Base-by-base conservation (phyloP, 2,329 filamentous ascomycete species). In the Zymoseptoria brevis region DNA sequence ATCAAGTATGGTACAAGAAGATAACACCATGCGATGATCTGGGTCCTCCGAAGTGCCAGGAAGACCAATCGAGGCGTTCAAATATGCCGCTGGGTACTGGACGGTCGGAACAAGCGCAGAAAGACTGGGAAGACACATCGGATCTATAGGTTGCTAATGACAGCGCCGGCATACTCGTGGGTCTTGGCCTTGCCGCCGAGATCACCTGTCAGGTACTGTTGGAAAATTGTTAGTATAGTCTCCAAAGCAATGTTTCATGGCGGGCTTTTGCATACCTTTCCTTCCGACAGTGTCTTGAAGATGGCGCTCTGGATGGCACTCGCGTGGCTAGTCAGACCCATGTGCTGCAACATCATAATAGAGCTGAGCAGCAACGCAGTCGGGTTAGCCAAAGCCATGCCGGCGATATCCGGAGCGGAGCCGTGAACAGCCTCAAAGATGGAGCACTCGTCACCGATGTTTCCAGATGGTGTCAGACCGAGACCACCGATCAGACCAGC, bases 301-400 rank as follows among this genome's bases (percentile, higher is more conserved):
- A 93, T 95, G 67, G 94, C 94, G 77, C 85, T 88, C 83, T 97
- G 90, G 74, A 99, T 97, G 76, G 86, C 87, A 75, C 81, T 76
- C 68, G 94, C 94, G 76, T 97, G 86, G 65, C 90, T 83, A 76
- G 80, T 86, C 66, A 99, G 83, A 72, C 89, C 87, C 93, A 99
- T 97, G 81, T 99, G 94, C 78, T 94, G 87, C 83, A 99, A 80
- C 94, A 99, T 97, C 94, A 99, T 97, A 81, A 97, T 94, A 76
- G 89, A 95, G 77, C 85, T 90, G 73, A 97, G 88, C 66, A 99
- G 86, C 69, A 99, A 86, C 61, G 94, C 94, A 62, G 94, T 97
- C 64, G 94, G 94, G 85, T 99, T 99, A 73, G 94, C 94, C 69
- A 97, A 87, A 68, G 85, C 88, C 85, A 96, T 91, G 77, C 93